Conservation (phyloP, 352 stramenopile species). For the Phytophthora tubulina region DNA sequence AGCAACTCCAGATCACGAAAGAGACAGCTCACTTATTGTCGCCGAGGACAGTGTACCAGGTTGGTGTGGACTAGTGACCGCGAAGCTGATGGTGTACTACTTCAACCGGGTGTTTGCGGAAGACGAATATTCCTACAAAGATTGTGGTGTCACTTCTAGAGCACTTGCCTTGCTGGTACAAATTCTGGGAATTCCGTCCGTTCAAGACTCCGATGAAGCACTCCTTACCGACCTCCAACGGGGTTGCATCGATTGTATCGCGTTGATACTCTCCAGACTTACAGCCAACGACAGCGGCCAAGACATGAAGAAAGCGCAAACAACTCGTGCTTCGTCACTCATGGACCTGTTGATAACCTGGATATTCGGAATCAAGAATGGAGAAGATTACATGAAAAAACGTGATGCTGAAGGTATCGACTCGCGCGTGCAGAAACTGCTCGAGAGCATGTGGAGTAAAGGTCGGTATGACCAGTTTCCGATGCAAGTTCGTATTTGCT, state of each 20-base stretch:
- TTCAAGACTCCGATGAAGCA: conserved; percentile 36
- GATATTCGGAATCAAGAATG: conserved; percentile 38
- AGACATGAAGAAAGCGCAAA: neutral
- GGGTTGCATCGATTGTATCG: conserved; percentile 76
- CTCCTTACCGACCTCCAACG: conserved; percentile 71
- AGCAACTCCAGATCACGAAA: conserved; percentile 15
- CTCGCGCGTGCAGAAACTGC: conserved; percentile 23
- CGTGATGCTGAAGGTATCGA: conserved; percentile 13
- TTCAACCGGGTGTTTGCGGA: conserved; percentile 74
- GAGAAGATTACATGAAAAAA: conserved; percentile 1
- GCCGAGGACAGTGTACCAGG: conserved; percentile 33
- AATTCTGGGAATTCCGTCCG: conserved; percentile 58
- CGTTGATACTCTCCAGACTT: conserved; percentile 52
- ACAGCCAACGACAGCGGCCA: conserved; percentile 4
- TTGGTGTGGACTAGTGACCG: conserved; percentile 57
- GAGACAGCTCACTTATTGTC: conserved; percentile 24
- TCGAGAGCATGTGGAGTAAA: conserved; percentile 28
- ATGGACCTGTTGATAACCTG: conserved; percentile 49
- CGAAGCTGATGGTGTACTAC: conserved; percentile 83
- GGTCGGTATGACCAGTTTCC: conserved; percentile 23
- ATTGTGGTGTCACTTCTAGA: conserved; percentile 35
- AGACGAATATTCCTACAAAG: conserved; percentile 35
- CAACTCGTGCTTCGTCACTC: conserved; percentile 24
- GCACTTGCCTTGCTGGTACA: conserved; percentile 50
- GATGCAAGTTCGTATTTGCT: conserved; percentile 67